Percentiles rank a stretch among this genome's conserved stretches.
Evolutionary conservation across 2,329 filamentous ascomycete genomes (phyloP).

Genomic region (Elsinoe necatrix): DNA sequence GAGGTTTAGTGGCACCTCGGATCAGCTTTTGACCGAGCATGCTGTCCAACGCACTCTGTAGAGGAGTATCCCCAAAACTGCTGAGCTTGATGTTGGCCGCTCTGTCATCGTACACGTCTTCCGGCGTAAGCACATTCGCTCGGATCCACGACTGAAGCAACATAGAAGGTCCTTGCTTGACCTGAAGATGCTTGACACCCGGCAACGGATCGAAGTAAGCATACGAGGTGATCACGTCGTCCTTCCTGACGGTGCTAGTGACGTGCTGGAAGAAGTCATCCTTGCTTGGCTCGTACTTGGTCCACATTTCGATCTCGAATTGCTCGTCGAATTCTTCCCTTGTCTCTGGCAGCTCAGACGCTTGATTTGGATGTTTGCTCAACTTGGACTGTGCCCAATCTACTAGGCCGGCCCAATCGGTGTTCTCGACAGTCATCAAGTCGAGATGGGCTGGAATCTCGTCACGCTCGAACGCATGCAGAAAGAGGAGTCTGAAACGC

Average conservation of each 20-base stretch:
- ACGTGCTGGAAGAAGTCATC: slow-evolving; percentile 43
- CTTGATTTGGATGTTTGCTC: slow-evolving; percentile 17
- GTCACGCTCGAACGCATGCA: slow-evolving; percentile 56
- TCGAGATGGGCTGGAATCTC: slow-evolving; percentile 53
- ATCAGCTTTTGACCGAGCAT: slow-evolving; percentile 48
- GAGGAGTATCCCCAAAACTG: slow-evolving; percentile 26
- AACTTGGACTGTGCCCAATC: slow-evolving; percentile 53
- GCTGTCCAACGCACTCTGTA: slow-evolving; percentile 46
- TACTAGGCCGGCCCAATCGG: slow-evolving; percentile 61
- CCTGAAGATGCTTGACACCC: slow-evolving; percentile 15
- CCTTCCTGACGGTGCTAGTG: slow-evolving; percentile 40
- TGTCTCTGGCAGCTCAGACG: slow-evolving; percentile 16
- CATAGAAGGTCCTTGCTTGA: slow-evolving; percentile 20
- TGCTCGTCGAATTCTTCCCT: slow-evolving; percentile 37
- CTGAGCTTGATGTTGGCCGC: slow-evolving; percentile 35
- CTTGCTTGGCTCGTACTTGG: slow-evolving; percentile 41
- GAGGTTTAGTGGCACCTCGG: slow-evolving; percentile 45
- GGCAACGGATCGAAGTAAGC: slow-evolving; percentile 17
- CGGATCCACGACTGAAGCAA: slow-evolving; percentile 39
- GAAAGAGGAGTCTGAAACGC: slow-evolving; percentile 57
- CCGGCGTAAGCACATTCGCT: slow-evolving; percentile 37
- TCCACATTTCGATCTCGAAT: slow-evolving; percentile 35
- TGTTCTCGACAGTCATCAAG: slow-evolving; percentile 53
- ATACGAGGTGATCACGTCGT: slow-evolving; percentile 19
- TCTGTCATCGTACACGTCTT: slow-evolving; percentile 32